Conservation (phyloP, 179 eudicot genomes). For the Nepenthes alata region DNA sequence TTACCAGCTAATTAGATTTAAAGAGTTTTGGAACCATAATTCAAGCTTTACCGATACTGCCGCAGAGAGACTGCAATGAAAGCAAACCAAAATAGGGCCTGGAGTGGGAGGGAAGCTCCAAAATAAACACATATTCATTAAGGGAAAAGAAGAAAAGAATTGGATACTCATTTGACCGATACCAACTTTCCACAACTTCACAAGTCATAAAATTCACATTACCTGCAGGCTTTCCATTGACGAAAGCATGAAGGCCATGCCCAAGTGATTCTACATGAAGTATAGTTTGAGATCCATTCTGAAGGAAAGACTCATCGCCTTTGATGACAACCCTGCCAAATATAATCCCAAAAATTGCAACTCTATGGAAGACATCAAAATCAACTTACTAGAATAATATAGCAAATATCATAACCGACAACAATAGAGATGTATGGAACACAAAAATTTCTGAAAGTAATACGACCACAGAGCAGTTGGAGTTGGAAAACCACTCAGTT, state of each 20-base stretch:
- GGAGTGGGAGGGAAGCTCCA: no score
- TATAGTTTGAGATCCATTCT: slow-evolving; percentile 55
- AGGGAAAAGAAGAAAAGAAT: no score
- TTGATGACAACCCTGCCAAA: slow-evolving; percentile 38
- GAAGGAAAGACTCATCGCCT: slow-evolving; percentile 53
- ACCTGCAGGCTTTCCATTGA: slow-evolving; percentile 78
- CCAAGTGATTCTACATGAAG: slow-evolving; percentile 81
- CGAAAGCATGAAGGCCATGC: slow-evolving; percentile 65
- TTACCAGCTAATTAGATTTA: no score
- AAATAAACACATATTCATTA: no score
- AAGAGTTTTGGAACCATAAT: no score
- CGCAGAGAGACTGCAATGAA: no score
- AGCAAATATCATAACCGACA: no score
- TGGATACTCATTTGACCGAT: not conserved
- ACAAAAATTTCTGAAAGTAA: no score
- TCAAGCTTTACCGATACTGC: no score
- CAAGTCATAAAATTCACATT: not conserved
- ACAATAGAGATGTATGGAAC: no score
- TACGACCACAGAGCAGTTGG: not conserved
- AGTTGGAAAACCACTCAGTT: no score
- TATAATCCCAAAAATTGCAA: not conserved
- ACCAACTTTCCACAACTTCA: not conserved
- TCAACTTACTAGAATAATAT: not conserved
- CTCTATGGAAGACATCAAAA: not conserved
- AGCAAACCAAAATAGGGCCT: no score